Percentiles rank a stretch among this genome's conserved stretches.
Evolutionary conservation across 1,139 yeast species (phyloP).

Genomic region (Scheffersomyces segobiensis): DNA sequence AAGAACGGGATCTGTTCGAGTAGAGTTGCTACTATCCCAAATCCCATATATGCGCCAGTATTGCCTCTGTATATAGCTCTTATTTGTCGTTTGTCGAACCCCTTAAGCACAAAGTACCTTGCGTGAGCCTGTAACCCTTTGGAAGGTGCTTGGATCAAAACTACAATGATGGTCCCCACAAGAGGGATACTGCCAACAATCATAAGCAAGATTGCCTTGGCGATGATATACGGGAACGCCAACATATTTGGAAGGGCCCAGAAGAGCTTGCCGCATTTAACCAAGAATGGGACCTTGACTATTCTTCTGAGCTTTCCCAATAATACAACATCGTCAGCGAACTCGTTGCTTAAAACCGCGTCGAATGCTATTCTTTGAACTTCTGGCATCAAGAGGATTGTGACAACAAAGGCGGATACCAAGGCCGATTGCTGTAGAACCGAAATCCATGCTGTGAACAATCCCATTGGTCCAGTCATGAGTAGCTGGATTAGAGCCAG

Average conservation of each 20-base stretch:
- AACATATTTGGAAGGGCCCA: slow-evolving; percentile 25
- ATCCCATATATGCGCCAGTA: slow-evolving; percentile 42
- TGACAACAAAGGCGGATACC: slow-evolving; percentile 51
- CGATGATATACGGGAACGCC: slow-evolving; percentile 24
- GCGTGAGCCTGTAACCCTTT: slow-evolving; percentile 57
- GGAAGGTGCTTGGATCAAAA: slow-evolving; percentile 58
- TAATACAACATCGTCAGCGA: slow-evolving; percentile 49
- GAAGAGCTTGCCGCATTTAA: slow-evolving; percentile 22
- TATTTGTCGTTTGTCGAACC: slow-evolving; percentile 44
- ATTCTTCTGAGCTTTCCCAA: slow-evolving; percentile 43
- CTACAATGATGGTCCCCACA: slow-evolving; percentile 58
- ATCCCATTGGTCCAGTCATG: slow-evolving; percentile 57
- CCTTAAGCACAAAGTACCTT: slow-evolving; percentile 63
- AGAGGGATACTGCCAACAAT: slow-evolving; percentile 57
- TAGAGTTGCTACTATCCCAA: slow-evolving; percentile 59
- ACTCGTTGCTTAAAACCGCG: slow-evolving; percentile 51
- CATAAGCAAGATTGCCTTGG: slow-evolving; percentile 30
- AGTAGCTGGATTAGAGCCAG: slow-evolving; percentile 47
- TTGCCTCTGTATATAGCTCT: slow-evolving; percentile 26
- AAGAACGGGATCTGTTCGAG: slow-evolving; percentile 63
- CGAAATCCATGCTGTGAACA: slow-evolving; percentile 54
- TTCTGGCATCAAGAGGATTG: slow-evolving; percentile 54
- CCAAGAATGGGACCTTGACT: slow-evolving; percentile 33
- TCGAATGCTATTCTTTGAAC: slow-evolving; percentile 61
- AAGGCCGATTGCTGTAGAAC: slow-evolving; percentile 54